These are phyloP conservation scores for Enterocytospora artemiae DNA, from an alignment of 371 early-diverging fungal genomes.

Conservation along the genomic window DNA sequence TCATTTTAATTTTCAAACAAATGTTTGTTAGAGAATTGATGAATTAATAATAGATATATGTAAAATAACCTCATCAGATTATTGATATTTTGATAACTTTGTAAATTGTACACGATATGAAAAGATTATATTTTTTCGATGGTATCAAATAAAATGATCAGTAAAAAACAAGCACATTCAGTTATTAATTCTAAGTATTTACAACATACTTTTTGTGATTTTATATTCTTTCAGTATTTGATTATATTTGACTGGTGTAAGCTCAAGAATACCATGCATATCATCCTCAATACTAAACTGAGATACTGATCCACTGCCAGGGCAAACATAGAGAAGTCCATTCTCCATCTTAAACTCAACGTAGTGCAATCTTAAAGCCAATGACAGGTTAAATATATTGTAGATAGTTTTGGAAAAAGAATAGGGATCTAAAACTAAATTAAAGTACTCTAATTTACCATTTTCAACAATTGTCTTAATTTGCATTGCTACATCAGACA, in stretches of 20 bases:
- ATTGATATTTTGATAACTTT: too few relatives aligned
- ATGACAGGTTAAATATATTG: constrained; percentile 53
- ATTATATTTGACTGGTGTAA: constrained; percentile 6
- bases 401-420: constrained; percentile 55
- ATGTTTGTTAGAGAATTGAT: too few relatives aligned
- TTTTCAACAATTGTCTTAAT: constrained; percentile 33
- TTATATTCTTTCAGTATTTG: neutral
- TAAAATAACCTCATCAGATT: too few relatives aligned
- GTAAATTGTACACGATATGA: too few relatives aligned
- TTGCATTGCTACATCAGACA: constrained; percentile 16
- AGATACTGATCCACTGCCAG: neutral
- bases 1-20: too few relatives aligned
- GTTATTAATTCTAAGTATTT: too few relatives aligned
- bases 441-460: constrained; percentile 33
- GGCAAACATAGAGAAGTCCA: constrained; percentile 16
- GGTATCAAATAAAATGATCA: too few relatives aligned
- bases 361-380: constrained; percentile 49
- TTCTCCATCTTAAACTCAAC: constrained; percentile 18
- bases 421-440: constrained; percentile 38
- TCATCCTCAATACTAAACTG: neutral
- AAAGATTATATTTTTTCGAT: too few relatives aligned
- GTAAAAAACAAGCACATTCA: too few relatives aligned
- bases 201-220: too few relatives aligned
- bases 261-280: constrained; percentile 26
- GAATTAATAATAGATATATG: too few relatives aligned